Base-by-base conservation (phyloP, 2,329 filamentous ascomycete species). In the Magnaporthiopsis incrustans region DNA sequence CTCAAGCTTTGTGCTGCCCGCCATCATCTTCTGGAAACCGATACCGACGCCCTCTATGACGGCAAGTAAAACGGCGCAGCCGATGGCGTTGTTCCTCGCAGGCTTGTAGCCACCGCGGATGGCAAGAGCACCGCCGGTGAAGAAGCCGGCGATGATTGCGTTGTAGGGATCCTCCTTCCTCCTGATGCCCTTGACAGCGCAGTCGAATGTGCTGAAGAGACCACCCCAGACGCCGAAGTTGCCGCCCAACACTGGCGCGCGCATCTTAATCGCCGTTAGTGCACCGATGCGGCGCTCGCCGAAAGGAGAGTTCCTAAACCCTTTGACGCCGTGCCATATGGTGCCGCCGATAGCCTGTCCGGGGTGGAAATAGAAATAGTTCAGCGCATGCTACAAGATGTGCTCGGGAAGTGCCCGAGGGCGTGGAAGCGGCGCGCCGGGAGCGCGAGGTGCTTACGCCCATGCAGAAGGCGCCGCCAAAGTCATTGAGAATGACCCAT, bases 81-180 rank as follows among this genome's bases (percentile, higher is more conserved):
- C 95, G 72, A 99, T 98, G 67, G 95, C 95, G 66, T 92, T 93
- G 78, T 98, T 98, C 71, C 95, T 85, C 68, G 95, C 92, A 27
- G 94, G 92, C 81, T 91, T 93, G 77, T 89, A 89, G 65, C 95
- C 95, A 72, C 95, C 95, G 79, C 95, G 87, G 67, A 98, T 88
- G 62, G 95, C 95, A 44, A 99, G 84, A 35, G 94, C 87, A 70
- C 95, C 95, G 72, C 92, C 93, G 5, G 95, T 98, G 78, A 97
- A 94, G 83, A 97, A 97, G 63, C 95, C 95, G 57, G 94, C 95
- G 71, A 94, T 96, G 76, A 99, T 98, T 72, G 93, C 92, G 79
- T 98, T 98, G 81, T 92, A 98, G 18, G 95, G 92, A 76, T 98
- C 95, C 77, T 99, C 95, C 88, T 97, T 98, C 83, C 95, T 91